These are phyloP conservation scores for Dendrothele bispora DNA, from an alignment of 768 basidiomycete genomes.

Conservation along the genomic window DNA sequence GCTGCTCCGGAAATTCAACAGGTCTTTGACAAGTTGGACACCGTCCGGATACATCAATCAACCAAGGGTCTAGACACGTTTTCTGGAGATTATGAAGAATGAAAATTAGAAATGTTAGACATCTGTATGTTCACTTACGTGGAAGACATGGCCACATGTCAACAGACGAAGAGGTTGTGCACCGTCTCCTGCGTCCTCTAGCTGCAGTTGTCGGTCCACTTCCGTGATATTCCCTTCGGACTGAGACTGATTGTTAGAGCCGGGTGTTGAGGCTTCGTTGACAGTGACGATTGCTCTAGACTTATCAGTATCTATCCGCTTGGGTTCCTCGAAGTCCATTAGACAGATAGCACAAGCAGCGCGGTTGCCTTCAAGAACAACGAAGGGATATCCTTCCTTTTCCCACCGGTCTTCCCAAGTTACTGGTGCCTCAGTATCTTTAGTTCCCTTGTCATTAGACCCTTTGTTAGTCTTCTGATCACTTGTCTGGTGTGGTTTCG, in stretches of 20 bases:
- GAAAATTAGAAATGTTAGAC: conserved; percentile 5
- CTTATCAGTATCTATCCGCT: conserved; percentile 25
- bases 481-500: conserved; percentile 15
- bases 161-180: conserved; percentile 76
- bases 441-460: conserved; percentile 12
- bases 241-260: conserved; percentile 10
- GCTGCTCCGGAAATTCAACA: conserved; percentile 51
- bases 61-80: conserved; percentile 90
- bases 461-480: conserved; percentile 9
- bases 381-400: conserved; percentile 74
- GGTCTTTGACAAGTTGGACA: conserved; percentile 86
- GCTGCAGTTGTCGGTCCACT: conserved; percentile 41
- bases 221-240: conserved; percentile 12
- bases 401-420: conserved; percentile 84
- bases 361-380: conserved; percentile 77
- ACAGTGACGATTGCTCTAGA: too few relatives aligned
- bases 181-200: conserved; percentile 74
- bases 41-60: conserved; percentile 79
- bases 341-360: conserved; percentile 85
- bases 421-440: conserved; percentile 30
- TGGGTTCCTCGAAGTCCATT: conserved; percentile 82
- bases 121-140: conserved; percentile 51
- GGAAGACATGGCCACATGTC: conserved; percentile 86
- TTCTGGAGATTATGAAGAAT: conserved; percentile 43
- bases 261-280: too few relatives aligned